These are phyloP conservation scores for Coniochaeta pulveracea DNA, from an alignment of 2,329 filamentous ascomycete genomes.

Conservation along the genomic window DNA sequence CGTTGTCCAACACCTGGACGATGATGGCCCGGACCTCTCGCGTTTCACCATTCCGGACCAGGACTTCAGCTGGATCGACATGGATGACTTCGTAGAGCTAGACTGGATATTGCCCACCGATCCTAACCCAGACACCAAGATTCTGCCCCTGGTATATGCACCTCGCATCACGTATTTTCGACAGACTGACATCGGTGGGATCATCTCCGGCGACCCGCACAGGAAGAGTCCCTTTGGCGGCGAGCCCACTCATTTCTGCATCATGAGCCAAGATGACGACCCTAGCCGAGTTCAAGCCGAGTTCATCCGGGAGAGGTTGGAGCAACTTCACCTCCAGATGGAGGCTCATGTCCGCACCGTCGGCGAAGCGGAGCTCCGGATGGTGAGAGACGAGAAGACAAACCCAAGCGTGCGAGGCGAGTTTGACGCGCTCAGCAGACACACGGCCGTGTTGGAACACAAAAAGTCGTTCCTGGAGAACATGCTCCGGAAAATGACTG, in stretches of 20 bases:
- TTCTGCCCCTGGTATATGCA: constrained; percentile 81
- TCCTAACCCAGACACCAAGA: constrained; percentile 85
- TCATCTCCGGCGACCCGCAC: constrained; percentile 68
- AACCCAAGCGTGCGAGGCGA: constrained; percentile 42
- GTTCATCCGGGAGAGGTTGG: constrained; percentile 70
- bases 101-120: constrained; percentile 92
- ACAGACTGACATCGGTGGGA: constrained; percentile 82
- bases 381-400: constrained; percentile 36
- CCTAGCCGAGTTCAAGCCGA: constrained; percentile 80
- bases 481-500: constrained; percentile 40
- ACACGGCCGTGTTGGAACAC: constrained; percentile 43
- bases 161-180: constrained; percentile 97
- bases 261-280: constrained; percentile 86
- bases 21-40: constrained; percentile 59
- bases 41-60: constrained; percentile 93
- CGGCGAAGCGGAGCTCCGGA: constrained; percentile 64
- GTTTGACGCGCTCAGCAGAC: constrained; percentile 46
- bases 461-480: constrained; percentile 47
- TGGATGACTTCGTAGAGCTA: constrained; percentile 97
- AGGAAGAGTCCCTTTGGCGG: constrained; percentile 84
- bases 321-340: constrained; percentile 69
- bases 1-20: constrained; percentile 40
- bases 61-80: constrained; percentile 94
- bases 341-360: constrained; percentile 60
- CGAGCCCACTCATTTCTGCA: constrained; percentile 87